phyloP scores from a whole-genome alignment of 2,329 filamentous ascomycete species.

The Alternaria dauci region DNA sequence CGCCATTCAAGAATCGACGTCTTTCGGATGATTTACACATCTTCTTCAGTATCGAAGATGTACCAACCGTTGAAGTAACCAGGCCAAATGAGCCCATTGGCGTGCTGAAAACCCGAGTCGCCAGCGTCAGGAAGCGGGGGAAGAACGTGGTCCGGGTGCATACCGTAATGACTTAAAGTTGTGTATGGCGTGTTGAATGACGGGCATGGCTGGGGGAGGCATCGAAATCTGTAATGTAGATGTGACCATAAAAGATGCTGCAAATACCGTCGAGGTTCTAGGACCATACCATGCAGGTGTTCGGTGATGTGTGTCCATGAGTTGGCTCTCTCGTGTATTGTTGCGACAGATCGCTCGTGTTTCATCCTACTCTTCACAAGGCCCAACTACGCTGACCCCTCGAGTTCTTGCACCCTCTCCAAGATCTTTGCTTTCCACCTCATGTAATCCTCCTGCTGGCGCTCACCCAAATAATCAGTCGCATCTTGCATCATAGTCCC shows the following conservation, averaged over 20 bases:
- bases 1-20: neutral
- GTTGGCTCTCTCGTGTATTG: neutral
- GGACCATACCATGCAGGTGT: neutral
- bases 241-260: neutral
- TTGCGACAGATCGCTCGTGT: neutral
- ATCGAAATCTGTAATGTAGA: neutral
- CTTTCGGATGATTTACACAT: conserved; percentile 14
- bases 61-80: conserved; percentile 9
- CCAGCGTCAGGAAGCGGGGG: neutral
- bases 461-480: conserved; percentile 74
- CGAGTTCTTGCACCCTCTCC: conserved; percentile 62
- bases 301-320: neutral
- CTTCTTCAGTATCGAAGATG: conserved; percentile 27
- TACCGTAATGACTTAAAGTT: conserved; percentile 1
- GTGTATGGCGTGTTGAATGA: neutral
- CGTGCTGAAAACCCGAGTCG: neutral
- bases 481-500: conserved; percentile 78
- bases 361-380: neutral
- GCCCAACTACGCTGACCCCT: conserved; percentile 32
- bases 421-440: conserved; percentile 71
- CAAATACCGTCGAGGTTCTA: neutral
- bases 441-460: conserved; percentile 67
- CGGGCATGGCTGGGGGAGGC: neutral
- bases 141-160: conserved; percentile 5
- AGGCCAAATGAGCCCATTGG: neutral